These are phyloP conservation scores for Debaryomycetaceae sp. DNA, from an alignment of 1,139 yeast genomes.

Conservation along the genomic window DNA sequence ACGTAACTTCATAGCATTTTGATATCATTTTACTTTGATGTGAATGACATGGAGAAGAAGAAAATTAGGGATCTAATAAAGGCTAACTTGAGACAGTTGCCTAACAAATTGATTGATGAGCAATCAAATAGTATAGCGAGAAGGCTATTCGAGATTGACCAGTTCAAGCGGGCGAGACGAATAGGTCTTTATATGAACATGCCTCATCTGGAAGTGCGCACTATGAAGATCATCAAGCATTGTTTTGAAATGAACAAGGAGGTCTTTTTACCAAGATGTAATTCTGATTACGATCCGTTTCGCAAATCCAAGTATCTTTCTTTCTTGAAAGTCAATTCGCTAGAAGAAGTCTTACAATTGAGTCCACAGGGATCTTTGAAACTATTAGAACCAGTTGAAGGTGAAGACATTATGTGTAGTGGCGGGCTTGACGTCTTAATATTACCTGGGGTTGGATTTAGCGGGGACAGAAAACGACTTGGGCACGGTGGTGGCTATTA, in stretches of 20 bases:
- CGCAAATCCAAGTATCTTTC: constrained; percentile 48
- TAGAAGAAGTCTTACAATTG: constrained; percentile 42
- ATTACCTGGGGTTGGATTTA: constrained; percentile 85
- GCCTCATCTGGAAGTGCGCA: constrained; percentile 61
- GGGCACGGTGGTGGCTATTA: constrained; percentile 96
- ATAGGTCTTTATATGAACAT: constrained; percentile 67
- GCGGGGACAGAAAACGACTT: constrained; percentile 50
- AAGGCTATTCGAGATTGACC: constrained; percentile 28
- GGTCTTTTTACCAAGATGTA: constrained; percentile 54
- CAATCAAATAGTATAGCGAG: constrained; percentile 24
- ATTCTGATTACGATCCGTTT: constrained; percentile 13
- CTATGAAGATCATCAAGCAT: constrained; percentile 44
- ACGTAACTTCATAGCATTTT: too few species aligned
- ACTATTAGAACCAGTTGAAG: constrained; percentile 61
- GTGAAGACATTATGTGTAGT: constrained; percentile 29
- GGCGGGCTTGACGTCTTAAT: constrained; percentile 65
- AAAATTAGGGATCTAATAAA: constrained; percentile 19
- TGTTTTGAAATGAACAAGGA: constrained; percentile 44
- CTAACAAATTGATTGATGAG: constrained; percentile 10
- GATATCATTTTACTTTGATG: background rate
- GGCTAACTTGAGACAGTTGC: constrained; percentile 10
- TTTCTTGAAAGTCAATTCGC: constrained; percentile 49
- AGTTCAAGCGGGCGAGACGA: constrained; percentile 40
- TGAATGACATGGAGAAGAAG: constrained; percentile 5
- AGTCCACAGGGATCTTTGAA: constrained; percentile 67